Evolutionary conservation across 257 asterid species (phyloP).

Genomic region (Cynanchum wilfordii): DNA sequence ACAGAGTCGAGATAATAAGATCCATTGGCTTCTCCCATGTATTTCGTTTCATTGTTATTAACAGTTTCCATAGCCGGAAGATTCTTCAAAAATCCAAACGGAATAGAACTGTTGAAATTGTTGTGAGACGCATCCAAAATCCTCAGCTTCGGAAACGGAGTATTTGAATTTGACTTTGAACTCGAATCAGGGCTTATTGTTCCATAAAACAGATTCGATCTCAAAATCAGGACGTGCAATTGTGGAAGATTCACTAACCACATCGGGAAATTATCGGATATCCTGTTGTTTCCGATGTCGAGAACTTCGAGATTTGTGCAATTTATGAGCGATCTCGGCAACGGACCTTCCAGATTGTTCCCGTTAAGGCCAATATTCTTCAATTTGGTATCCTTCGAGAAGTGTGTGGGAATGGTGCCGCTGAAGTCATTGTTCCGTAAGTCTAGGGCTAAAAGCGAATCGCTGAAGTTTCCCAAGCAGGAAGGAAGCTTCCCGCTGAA

Average conservation of each 20-base stretch:
- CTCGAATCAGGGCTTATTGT: no score
- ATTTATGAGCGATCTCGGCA: conserved; percentile 11
- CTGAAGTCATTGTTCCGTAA: background rate
- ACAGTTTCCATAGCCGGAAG: conserved; percentile 14
- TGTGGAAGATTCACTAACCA: conserved; percentile 23
- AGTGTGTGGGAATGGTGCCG: conserved; percentile 3
- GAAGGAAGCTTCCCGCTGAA: conserved; percentile 6
- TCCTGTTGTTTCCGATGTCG: conserved; percentile 18
- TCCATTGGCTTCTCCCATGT: background rate
- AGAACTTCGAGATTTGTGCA: conserved; percentile 15
- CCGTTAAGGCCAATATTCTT: conserved; percentile 7
- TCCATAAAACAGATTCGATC: background rate
- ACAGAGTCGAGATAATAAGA: background rate
- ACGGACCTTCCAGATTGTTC: conserved; percentile 3
- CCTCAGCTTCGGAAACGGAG: background rate
- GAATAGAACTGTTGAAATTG: background rate
- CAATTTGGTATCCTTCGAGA: background rate
- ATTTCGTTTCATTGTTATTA: background rate
- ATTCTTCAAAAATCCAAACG: background rate
- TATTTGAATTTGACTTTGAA: no score
- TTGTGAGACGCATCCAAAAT: conserved; percentile 5
- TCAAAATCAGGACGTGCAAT: conserved; percentile 21
- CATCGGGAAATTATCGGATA: conserved; percentile 23
- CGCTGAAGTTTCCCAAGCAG: conserved; percentile 15
- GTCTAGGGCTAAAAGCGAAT: background rate